These are phyloP conservation scores for Suillus placidus DNA, from an alignment of 768 basidiomycete species.

Conservation along the genomic window DNA sequence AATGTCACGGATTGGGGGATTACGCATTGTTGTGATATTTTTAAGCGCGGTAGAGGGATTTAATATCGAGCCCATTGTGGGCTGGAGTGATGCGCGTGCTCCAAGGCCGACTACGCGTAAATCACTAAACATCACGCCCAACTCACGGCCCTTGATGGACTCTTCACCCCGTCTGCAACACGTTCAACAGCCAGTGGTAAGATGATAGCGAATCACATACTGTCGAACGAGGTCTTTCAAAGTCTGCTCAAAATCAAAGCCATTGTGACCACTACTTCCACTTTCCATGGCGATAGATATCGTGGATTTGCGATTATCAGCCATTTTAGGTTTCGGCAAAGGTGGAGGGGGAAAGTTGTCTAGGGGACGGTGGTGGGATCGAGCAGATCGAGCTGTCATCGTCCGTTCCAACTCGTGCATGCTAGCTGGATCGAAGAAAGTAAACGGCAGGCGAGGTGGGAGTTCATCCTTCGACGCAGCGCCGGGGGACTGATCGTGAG, in stretches of 20 bases:
- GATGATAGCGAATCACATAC: slow-evolving; percentile 14
- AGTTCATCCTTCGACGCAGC: background rate
- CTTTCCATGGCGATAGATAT: slow-evolving; percentile 7
- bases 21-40: slow-evolving; percentile 47
- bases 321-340: background rate
- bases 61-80: slow-evolving; percentile 64
- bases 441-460: background rate
- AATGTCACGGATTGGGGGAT: slow-evolving; percentile 64
- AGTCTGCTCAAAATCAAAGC: slow-evolving; percentile 35
- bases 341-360: background rate
- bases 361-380: background rate
- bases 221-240: slow-evolving; percentile 27
- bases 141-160: slow-evolving; percentile 52
- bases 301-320: background rate
- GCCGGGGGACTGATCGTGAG: background rate
- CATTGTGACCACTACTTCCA: slow-evolving; percentile 36
- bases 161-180: slow-evolving; percentile 47
- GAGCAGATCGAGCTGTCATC: slow-evolving; percentile 4
- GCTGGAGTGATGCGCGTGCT: slow-evolving; percentile 53
- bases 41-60: slow-evolving; percentile 51
- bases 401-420: slow-evolving; percentile 2
- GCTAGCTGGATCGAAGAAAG: slow-evolving; percentile 5
- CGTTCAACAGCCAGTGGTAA: background rate
- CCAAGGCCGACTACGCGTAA: slow-evolving; percentile 65
- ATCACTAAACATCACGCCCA: slow-evolving; percentile 63